Evolutionary conservation across 176 grass and related monocot genomes (phyloP), one percentile per base, ranked within the genome.

Genomic region (Oryza nivara): DNA sequence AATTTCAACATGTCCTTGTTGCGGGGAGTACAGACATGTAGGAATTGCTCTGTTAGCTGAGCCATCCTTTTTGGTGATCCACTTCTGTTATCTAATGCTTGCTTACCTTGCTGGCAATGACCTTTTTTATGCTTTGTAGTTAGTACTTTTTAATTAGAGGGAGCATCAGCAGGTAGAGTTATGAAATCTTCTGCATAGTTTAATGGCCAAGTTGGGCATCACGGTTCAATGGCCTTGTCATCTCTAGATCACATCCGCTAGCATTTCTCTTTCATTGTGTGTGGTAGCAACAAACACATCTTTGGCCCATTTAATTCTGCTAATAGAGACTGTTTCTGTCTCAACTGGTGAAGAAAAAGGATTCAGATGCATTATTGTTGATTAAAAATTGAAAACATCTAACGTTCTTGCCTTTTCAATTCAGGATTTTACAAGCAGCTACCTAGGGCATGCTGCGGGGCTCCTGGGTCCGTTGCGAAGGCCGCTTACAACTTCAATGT

Each of bases 401-500:
- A 85, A 90, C 51, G 23, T 65, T 73, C 73, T 85, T 8, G 13
- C 1, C 30, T 88, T 70, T 78, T 12, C 41, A 75, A 9, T 76
- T 79, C 87, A 92, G 90, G 90, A 68, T 89, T 92, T 80, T 16
- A 54, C 76, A 89, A 89, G 46, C 87, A 86, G 67, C 44, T 76
- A n/a, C 87, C 87, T 30, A 89, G 84, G 46, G 80, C 90, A 7
- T 92, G 90, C 32, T 92, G 90, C 38, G 90, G 90, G 41, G 83
- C 86, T 77, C 81, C 81, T 48, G 87, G 87, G 0, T 85, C 86
- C 43, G 70, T 82, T 68, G 90, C 48, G 16, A 86, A 54, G 67
- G 84, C 88, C 0, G 84, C 85, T 34, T 90, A 92, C 72, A 92
- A 92, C 91, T 92, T 90, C 77, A 92, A 92, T 45, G 73, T 74